Evolutionary conservation across 1,139 yeast species (phyloP), one percentile per base, ranked within the genome.

Genomic region (Hemisphaericaspora lyxosophila): DNA sequence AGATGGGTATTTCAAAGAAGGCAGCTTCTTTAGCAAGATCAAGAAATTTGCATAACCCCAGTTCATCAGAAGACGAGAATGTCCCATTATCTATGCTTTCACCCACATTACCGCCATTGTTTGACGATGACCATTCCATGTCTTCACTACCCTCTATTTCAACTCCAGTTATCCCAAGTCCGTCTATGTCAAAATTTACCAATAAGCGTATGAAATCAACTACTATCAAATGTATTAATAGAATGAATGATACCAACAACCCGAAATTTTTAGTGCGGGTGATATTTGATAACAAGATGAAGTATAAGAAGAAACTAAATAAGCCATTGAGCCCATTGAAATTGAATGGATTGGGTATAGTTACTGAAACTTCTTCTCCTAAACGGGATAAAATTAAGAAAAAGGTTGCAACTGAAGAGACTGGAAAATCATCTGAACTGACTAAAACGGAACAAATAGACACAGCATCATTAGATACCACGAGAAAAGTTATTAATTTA

Each of bases 91-190:
- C 63, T 12, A 52, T 64, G 50, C 46, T 66, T 25, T 62, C 70
- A 2, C 71, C 72, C 4, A 65, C 71, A 3, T 48, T 65, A 23
- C 72, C 72, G 2, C 49, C 61, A 11, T 55, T 59, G 17, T 64
- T 64, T 37, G 57, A 51, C 15, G 41, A 26, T 7, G 11, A 14
- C 16, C 11, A 5, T 15, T n/a, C 20, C n/a, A 26, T 35, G 4
- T 18, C 38, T 11, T 12, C 36, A 16, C 4, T 27, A 11, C n/a
- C 7, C 7, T 27, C 31, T 12, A 13, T n/a, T 13, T 3, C 34
- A 13, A 12, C 34, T 7, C 15, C 34, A 9, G 12, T 18, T 18
- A 24, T 7, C 16, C 19, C 18, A n/a, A n/a, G 26, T 11, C 13
- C 12, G 12, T 3, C 4, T 24, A 11, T n/a, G 23, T 34, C 38